A percentile compares a stretch with the other conserved stretches of the same genome.
Conservation (phyloP, 495 filamentous ascomycete genomes). For the Aspergillus coremiiformis region DNA sequence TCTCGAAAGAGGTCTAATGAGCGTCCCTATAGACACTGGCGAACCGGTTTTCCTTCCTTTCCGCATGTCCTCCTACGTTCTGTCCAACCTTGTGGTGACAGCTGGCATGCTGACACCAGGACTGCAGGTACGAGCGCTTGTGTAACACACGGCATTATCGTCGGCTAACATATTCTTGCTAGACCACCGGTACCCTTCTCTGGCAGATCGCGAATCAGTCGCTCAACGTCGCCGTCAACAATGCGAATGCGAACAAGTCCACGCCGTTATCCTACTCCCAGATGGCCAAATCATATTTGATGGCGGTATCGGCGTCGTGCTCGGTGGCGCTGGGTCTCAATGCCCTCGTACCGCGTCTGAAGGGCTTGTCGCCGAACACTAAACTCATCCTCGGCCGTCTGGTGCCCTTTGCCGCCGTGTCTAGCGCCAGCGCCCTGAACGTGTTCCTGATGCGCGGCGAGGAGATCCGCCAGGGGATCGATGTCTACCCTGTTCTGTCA, state of each 20-base stretch:
- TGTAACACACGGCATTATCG: neutral
- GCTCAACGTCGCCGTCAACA: constrained; percentile 96
- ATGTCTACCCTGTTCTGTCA: constrained; percentile 73
- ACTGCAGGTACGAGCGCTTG: constrained; percentile 15
- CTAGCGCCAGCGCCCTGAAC: constrained; percentile 81
- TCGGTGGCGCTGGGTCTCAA: constrained; percentile 92
- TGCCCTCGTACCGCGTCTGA: constrained; percentile 76
- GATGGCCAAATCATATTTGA: constrained; percentile 79
- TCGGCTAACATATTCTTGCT: neutral
- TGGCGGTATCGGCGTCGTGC: constrained; percentile 88
- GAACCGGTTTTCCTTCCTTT: constrained; percentile 88
- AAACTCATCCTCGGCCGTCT: constrained; percentile 69
- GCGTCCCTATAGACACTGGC: constrained; percentile 68
- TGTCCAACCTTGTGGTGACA: constrained; percentile 93
- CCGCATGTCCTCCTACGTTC: constrained; percentile 91
- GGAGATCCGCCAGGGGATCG: constrained; percentile 87
- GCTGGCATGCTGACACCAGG: constrained; percentile 94
- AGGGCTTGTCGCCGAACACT: constrained; percentile 62
- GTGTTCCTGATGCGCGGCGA: constrained; percentile 97
- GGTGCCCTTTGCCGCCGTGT: constrained; percentile 92
- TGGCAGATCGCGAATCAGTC: constrained; percentile 98
- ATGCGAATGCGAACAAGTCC: constrained; percentile 94
- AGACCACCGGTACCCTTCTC: constrained; percentile 80
- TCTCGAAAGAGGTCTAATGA: neutral
- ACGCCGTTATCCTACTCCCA: constrained; percentile 72